A percentile compares a stretch with the other conserved stretches of the same genome.
Conservation (phyloP, 2,329 filamentous ascomycete species). For the Phyllosticta paracitricarpa region DNA sequence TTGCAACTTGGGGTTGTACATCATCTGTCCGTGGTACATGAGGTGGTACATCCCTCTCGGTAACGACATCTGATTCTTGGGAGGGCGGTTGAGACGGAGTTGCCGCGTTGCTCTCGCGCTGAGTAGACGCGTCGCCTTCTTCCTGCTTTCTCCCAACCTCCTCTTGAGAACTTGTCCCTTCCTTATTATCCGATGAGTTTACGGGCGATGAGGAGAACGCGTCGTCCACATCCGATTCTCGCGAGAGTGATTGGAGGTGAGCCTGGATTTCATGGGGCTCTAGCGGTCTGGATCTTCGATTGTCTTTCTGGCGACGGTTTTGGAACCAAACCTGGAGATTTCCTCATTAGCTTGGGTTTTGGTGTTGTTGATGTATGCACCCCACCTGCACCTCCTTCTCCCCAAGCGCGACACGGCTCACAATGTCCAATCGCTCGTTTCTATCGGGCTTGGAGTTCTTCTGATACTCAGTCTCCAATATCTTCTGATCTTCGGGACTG, state of each 20-base stretch:
- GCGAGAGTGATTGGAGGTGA: slow-evolving; percentile 4
- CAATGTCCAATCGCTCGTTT: slow-evolving; percentile 71
- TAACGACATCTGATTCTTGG: background rate
- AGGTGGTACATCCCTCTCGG: background rate
- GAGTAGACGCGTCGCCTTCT: background rate
- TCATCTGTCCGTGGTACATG: background rate
- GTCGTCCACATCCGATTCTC: background rate
- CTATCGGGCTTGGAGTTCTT: slow-evolving; percentile 88
- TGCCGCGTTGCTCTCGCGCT: background rate
- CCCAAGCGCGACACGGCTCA: slow-evolving; percentile 74
- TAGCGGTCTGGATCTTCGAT: slow-evolving; percentile 77
- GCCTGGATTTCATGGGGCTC: slow-evolving; percentile 20
- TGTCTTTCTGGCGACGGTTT: slow-evolving; percentile 85
- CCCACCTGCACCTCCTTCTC: slow-evolving; percentile 95
- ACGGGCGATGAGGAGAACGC: slow-evolving; percentile 2
- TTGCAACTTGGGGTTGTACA: slow-evolving; percentile 5
- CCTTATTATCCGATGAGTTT: background rate
- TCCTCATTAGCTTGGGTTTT: slow-evolving; percentile 16
- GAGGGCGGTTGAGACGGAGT: background rate
- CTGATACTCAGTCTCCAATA: slow-evolving; percentile 77
- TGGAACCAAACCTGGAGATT: slow-evolving; percentile 84
- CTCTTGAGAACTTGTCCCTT: background rate
- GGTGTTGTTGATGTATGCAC: slow-evolving; percentile 10
- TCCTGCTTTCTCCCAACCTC: background rate
- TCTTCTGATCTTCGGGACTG: slow-evolving; percentile 65